A percentile compares a stretch with the other conserved stretches of the same genome.
Evolutionary conservation across 345 rosid genomes (phyloP).

Genomic region (Hevea brasiliensis): DNA sequence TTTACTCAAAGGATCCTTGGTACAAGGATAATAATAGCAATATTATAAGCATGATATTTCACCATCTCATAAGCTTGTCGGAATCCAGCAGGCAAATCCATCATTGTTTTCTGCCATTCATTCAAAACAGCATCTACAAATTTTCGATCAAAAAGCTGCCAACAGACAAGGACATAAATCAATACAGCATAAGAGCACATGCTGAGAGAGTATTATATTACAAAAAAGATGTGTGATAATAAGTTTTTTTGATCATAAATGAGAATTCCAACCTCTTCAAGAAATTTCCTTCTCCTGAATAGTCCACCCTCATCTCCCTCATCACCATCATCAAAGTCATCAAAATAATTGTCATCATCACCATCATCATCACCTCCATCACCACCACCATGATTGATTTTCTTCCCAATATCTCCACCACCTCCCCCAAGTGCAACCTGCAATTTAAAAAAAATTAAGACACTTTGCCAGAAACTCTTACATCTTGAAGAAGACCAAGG

Average conservation of each 20-base stretch:
- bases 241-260: not conserved
- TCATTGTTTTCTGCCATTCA: conserved; percentile 94
- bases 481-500: not conserved
- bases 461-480: conserved; percentile 7
- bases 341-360: conserved; percentile 92
- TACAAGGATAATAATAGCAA: conserved; percentile 11
- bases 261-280: conserved; percentile 67
- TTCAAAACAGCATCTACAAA: conserved; percentile 90
- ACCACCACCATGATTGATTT: conserved; percentile 80
- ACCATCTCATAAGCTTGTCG: conserved; percentile 99
- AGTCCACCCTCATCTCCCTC: conserved; percentile 93
- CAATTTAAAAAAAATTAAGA: conserved; percentile 29
- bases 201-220: not conserved
- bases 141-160: conserved; percentile 86
- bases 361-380: conserved; percentile 97
- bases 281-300: conserved; percentile 73
- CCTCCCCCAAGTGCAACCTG: conserved; percentile 92
- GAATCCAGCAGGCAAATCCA: conserved; percentile 95
- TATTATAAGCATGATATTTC: not conserved
- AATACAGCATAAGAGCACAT: not conserved
- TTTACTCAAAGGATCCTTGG: not conserved
- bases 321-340: conserved; percentile 85
- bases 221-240: conserved; percentile 5
- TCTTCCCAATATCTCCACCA: conserved; percentile 92
- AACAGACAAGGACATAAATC: conserved; percentile 18